Conservation (phyloP, 2,329 filamentous ascomycete species). For the Harringtonia lauricola region DNA sequence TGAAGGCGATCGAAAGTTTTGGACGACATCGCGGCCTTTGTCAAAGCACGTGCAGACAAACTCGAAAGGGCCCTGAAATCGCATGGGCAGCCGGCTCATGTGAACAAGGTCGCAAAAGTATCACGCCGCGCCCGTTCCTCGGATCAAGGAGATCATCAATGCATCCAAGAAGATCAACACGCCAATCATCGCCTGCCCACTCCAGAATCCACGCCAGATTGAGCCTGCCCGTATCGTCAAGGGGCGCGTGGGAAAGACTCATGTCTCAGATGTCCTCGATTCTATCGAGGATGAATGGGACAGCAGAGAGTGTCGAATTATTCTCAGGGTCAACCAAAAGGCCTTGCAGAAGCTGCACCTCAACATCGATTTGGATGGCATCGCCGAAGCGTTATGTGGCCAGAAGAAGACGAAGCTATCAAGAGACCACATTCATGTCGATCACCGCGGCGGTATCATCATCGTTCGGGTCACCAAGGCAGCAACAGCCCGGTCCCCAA, state of each 20-base stretch:
- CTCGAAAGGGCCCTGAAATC: conserved; percentile 38
- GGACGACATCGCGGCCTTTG: conserved; percentile 62
- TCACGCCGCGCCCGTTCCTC: conserved; percentile 96
- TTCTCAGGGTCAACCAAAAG: conserved; percentile 69
- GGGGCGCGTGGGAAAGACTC: conserved; percentile 90
- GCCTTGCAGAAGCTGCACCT: conserved; percentile 73
- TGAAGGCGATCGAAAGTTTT: conserved; percentile 80
- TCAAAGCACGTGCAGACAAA: conserved; percentile 50
- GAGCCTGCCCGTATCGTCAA: conserved; percentile 83
- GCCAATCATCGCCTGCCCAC: conserved; percentile 78
- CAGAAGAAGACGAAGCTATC: conserved; percentile 78
- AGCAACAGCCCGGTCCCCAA: not conserved
- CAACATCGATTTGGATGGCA: conserved; percentile 62
- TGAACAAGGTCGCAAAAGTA: conserved; percentile 79
- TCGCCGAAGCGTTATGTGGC: conserved; percentile 63
- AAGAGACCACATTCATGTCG: conserved; percentile 46
- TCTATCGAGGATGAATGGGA: conserved; percentile 86
- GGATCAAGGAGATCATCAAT: conserved; percentile 99
- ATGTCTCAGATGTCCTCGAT: conserved; percentile 65
- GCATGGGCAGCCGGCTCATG: conserved; percentile 29
- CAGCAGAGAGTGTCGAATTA: conserved; percentile 60
- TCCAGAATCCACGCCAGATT: conserved; percentile 64
- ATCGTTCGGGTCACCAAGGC: conserved; percentile 57
- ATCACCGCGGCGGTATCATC: conserved; percentile 51
- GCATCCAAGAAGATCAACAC: conserved; percentile 90